Percentiles rank a stretch among this genome's conserved stretches.
Conservation (phyloP, 2,329 filamentous ascomycete genomes). For the Fusarium algeriense region DNA sequence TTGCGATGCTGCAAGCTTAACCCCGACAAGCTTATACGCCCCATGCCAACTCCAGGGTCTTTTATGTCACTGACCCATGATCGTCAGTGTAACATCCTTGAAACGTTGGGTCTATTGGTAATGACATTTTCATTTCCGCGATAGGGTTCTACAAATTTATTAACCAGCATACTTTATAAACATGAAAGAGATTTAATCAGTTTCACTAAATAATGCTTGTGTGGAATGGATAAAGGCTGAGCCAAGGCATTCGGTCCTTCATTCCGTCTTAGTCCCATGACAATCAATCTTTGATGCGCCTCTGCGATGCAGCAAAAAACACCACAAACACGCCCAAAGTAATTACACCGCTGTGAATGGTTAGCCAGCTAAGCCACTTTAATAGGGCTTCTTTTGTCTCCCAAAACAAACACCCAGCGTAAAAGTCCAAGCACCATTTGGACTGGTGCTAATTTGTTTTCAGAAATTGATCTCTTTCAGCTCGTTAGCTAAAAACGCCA, state of each 20-base stretch:
- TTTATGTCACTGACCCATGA: constrained; percentile 19
- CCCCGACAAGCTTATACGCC: constrained; percentile 34
- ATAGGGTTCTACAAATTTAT: not conserved
- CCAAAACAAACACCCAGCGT: not conserved
- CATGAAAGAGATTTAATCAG: not conserved
- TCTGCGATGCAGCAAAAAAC: not conserved
- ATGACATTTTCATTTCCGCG: not conserved
- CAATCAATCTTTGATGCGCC: not conserved
- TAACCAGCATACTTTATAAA: not conserved
- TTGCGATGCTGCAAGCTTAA: constrained; percentile 26
- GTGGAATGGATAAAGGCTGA: constrained; percentile 1
- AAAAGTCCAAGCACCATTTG: constrained; percentile 5
- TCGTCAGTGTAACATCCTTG: not conserved
- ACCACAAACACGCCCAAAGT: not conserved
- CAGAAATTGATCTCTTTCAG: constrained; percentile 16
- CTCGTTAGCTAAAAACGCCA: constrained; percentile 14
- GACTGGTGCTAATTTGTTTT: constrained; percentile 11
- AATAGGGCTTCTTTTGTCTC: constrained; percentile 5
- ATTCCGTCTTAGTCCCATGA: not conserved
- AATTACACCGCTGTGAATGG: not conserved
- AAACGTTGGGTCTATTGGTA: not conserved
- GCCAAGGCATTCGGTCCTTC: not conserved
- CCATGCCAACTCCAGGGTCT: constrained; percentile 24
- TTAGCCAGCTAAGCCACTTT: not conserved
- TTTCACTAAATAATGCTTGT: not conserved